A percentile compares a stretch with the other conserved stretches of the same genome.
phyloP scores from a whole-genome alignment of 2,329 filamentous ascomycete species.

The Verticillium dahliae region DNA sequence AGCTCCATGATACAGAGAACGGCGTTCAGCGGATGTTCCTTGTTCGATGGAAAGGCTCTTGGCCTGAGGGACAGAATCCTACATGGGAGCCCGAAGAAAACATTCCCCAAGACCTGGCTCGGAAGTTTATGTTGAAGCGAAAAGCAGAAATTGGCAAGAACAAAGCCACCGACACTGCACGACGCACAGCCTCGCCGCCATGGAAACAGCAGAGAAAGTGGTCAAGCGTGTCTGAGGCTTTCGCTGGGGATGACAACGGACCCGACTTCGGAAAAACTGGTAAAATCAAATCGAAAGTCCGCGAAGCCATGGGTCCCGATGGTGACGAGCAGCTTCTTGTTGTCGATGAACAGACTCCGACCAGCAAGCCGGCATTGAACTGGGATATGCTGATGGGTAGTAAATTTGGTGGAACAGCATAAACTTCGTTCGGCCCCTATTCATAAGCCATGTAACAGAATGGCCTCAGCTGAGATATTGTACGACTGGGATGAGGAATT shows the following conservation, averaged over 20 bases:
- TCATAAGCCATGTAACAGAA: no score
- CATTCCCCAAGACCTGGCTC: slow-evolving; percentile 33
- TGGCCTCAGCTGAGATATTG: neutral
- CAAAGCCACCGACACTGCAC: slow-evolving; percentile 1
- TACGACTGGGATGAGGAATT: no score
- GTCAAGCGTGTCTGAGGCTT: slow-evolving; percentile 26
- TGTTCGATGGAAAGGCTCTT: slow-evolving; percentile 51
- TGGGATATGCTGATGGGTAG: slow-evolving; percentile 4
- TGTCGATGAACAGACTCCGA: slow-evolving; percentile 14
- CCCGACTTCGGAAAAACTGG: slow-evolving; percentile 7
- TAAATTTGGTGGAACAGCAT: neutral
- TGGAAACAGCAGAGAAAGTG: slow-evolving; percentile 18
- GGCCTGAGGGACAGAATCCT: slow-evolving; percentile 48
- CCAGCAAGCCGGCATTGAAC: slow-evolving; percentile 3
- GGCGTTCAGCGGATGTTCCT: slow-evolving; percentile 36
- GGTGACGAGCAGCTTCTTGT: slow-evolving; percentile 18
- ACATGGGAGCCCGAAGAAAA: slow-evolving; percentile 53
- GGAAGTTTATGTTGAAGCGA: slow-evolving; percentile 29
- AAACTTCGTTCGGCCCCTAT: no score
- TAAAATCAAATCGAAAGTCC: slow-evolving; percentile 23
- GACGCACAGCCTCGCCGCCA: neutral
- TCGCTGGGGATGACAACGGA: slow-evolving; percentile 16
- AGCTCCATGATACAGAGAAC: slow-evolving; percentile 28
- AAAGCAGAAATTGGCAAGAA: slow-evolving; percentile 16
- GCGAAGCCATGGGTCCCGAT: slow-evolving; percentile 3